phyloP scores from a whole-genome alignment of 2,329 filamentous ascomycete species.

The Talaromyces sp. region DNA sequence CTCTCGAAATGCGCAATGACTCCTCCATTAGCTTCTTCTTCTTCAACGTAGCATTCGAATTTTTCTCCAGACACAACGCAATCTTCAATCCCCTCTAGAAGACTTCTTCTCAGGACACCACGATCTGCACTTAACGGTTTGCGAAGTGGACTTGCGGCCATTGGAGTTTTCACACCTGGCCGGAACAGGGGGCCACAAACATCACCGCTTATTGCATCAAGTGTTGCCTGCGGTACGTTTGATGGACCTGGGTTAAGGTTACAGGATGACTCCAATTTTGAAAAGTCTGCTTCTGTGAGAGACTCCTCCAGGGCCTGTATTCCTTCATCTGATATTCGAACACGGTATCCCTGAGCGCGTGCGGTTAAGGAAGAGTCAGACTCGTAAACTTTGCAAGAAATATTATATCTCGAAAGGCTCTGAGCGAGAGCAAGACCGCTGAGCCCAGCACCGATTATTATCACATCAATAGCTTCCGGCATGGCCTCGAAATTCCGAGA shows the following conservation, averaged over 20 bases:
- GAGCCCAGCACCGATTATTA: not conserved
- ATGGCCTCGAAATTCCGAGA: not conserved
- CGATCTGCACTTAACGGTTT: slow-evolving; percentile 1
- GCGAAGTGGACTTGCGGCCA: not conserved
- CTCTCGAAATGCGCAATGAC: not conserved
- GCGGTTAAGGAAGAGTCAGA: not conserved
- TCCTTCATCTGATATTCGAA: slow-evolving; percentile 1
- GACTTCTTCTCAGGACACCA: not conserved
- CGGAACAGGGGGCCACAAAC: not conserved
- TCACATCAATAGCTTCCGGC: not conserved
- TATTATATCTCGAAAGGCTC: not conserved
- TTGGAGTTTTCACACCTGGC: not conserved
- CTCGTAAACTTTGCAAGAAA: not conserved
- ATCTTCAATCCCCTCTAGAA: not conserved
- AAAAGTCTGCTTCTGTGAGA: not conserved
- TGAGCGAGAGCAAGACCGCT: not conserved
- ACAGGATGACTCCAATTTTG: not conserved
- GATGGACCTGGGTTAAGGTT: not conserved
- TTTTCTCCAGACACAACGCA: not conserved
- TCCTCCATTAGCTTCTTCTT: not conserved
- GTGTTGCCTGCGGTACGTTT: not conserved
- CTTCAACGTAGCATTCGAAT: not conserved
- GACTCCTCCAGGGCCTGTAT: slow-evolving; percentile 1
- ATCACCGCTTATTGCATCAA: not conserved
- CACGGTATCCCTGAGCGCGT: not conserved